Base-by-base conservation (phyloP, 2,329 filamentous ascomycete genomes). In the Fusarium illudens region DNA sequence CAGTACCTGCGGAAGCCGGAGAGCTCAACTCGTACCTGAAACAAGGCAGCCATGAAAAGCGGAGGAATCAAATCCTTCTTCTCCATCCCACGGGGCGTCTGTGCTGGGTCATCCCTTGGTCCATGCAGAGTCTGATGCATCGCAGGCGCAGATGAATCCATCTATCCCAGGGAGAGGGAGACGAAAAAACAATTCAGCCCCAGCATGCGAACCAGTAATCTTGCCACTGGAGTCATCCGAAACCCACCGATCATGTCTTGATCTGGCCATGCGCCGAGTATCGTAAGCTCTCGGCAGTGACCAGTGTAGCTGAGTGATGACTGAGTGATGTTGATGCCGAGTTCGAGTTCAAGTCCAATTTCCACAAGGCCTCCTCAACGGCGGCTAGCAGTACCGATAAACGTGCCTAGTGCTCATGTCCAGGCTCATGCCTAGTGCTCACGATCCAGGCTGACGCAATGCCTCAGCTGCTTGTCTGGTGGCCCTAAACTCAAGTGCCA, bases 361-460 rank as follows among this genome's bases (percentile, higher is more conserved):
- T 68, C 71, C 68, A 73, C 68, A 53, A 53, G 60, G 44, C 44
- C 58, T 63, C 46, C 53, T 66, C 54, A 65, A 61, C 64, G 61
- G 66, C 57, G 60, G 58, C 59, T 65, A 54, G 25, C 39, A 56
- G 58, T 64, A 57, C 64, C 55, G 57, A 71, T 57, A 53, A 36
- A 49, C 44, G 32, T 57, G 39, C 54, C 59, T 71, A 71, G 66
- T 61, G 66, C 68, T 66, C 71, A 65, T 60, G 48, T 12, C 13
- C 22, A 42, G n/a, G 37, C 37, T 42, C 37, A 42, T 12, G 20
- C 12, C 22, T 73, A 71, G 66, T 61, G 66, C 68, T 67, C 71
- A 65, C 61, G 48, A 70, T 65, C 62, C 64, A 34, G 67, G 70
- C 65, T 73, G 70, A 73, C 68, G 70, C 70, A 64, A 74, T 65